Base-by-base conservation (phyloP, 148 eudicot genomes). In the Heliosperma pusillum region DNA sequence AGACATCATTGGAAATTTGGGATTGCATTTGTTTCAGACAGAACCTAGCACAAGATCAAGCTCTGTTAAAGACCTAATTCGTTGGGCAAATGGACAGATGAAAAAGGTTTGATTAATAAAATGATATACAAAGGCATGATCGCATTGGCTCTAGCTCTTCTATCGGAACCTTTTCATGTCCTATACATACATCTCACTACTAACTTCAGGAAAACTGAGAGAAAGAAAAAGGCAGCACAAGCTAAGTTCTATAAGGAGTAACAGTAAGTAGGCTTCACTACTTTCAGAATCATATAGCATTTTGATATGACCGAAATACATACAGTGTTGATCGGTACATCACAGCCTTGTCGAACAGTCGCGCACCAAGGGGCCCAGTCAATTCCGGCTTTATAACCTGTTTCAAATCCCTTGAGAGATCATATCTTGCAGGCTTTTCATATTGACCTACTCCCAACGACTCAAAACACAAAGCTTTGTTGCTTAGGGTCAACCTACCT, bases 311-410 rank as follows among this genome's bases (percentile, higher is more conserved):
- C 72, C 47, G 75, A 25, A 66, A 77, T 76, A 76, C 96, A 53
- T 87, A 93, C 97, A 75, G 56, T 70, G 82, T 72, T 74, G 97
- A 87, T 82, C 87, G 88, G 89, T 93, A 93, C 91, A 90, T 87
- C 63, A 93, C 93, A 66, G 97, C 97, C 85, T 89, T 93, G 86
- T 93, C 96, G 76, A 89, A 93, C 72, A 93, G 84, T 75, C 93
- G 91, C 83, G 96, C 93, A 81, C 97, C 97, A 77, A 93, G 80
- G 25, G 97, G 97, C 50, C 97, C 97, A 61, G 97, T 93, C 79
- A 90, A 76, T 76, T 89, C 96, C 76, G 97, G 90, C 85, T 89
- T 90, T 81, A 93, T 82, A 52, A 86, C 86, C 86, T 93, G 97
- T 78, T 90, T 89, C 87, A 83, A 71, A 79, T 89, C 96, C 77